Base-by-base conservation (phyloP, 176 grass and related monocot species). In the Aegilops umbellulata region DNA sequence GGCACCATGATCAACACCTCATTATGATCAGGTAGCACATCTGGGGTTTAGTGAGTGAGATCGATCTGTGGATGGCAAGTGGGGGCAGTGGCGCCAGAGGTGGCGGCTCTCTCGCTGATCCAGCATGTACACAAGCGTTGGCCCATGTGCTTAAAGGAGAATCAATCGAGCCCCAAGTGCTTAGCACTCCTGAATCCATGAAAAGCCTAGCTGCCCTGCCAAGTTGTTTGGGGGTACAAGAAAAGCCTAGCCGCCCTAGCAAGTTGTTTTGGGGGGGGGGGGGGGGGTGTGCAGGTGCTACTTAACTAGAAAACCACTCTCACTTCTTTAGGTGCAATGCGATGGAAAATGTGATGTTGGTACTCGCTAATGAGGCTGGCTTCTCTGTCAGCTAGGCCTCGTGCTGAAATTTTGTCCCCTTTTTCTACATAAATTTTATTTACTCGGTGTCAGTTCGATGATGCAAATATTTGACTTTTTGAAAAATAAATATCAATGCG, bases 61-160 rank as follows among this genome's bases (percentile, higher is more conserved):
- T 90, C 53, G 84, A 83, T 90, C 73, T 83, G 84, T 81, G 63
- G 62, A 81, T 89, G 75, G 39, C 88, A 82, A 90, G 64, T 86
- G 72, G 72, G 78, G 63, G 70, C 78, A 74, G 82, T 69, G 4
- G 11, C 7, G 47, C 5, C 72, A 36, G 51, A 84, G 24, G 55
- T 84, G 76, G 76, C 58, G 82, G 76, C 67, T 8, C 12, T 75
- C 44, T 3, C 65, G 82, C 35, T 65, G 58, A 83, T 74, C 29
- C 11, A 62, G 64, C 41, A 14, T 58, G 2, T 55, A 55, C 51
- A 55, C 72, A 68, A 16, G 55, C 73, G 55, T 86, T 42, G 22
- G 83, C 8, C 84, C 89, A 83, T 83, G 89, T 87, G 84, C 80
- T 27, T 26, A 32, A 87, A 83, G 62, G 65, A 20, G 65, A 83